phyloP scores from a whole-genome alignment of 169 alveolate genomes.

The Eimeria praecox region DNA sequence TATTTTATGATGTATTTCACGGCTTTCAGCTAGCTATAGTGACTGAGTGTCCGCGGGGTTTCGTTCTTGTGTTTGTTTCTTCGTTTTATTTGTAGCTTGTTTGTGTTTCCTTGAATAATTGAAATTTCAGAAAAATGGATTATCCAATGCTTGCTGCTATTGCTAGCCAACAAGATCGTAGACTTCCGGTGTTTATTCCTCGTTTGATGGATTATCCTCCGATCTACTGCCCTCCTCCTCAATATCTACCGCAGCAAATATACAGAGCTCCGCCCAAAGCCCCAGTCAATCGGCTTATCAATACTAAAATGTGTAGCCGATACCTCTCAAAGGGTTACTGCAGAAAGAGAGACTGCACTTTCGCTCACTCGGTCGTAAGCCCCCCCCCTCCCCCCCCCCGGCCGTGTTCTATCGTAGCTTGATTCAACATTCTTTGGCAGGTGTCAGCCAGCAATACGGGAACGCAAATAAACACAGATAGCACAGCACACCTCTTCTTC shows the following conservation, averaged over 20 bases:
- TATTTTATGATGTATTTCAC: neutral
- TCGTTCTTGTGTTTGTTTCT: neutral
- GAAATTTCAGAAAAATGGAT: neutral
- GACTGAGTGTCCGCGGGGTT: no score
- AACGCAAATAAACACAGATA: no score
- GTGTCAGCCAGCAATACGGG: no score
- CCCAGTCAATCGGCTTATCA: neutral
- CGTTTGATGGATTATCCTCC: conserved; percentile 1
- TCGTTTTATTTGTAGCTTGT: neutral
- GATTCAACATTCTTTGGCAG: neutral
- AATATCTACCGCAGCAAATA: neutral
- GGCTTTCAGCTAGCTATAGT: neutral
- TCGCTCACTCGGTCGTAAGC: conserved; percentile 28
- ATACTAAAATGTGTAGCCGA: conserved; percentile 14
- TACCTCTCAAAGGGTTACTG: conserved; percentile 46
- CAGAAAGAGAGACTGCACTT: conserved; percentile 45
- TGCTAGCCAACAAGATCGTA: neutral
- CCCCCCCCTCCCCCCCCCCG: no score
- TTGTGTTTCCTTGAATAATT: neutral
- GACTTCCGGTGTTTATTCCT: conserved; percentile 35
- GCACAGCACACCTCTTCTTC: no score
- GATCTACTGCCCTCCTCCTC: neutral
- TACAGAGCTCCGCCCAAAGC: neutral
- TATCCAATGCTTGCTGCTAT: conserved; percentile 15
- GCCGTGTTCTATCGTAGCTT: neutral